Evolutionary conservation across 352 stramenopile genomes (phyloP), one percentile per base, ranked within the genome.

Genomic region (Globisporangium barbulae): DNA sequence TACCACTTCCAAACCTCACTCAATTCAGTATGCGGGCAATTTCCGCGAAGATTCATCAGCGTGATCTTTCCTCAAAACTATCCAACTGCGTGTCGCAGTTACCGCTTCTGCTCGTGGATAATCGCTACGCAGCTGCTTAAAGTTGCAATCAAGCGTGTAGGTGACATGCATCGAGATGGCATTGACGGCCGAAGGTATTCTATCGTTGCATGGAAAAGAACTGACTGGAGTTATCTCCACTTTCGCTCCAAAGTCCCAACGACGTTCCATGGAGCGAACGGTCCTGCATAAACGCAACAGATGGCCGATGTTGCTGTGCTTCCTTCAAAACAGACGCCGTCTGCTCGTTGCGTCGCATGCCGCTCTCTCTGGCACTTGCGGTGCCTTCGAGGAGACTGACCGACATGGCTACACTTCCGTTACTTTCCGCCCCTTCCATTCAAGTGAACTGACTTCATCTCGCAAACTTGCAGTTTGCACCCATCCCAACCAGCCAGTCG

Each of bases 191-290:
- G 25, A 28, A 28, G 25, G 25, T 28, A 28, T 28, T 28, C 25
- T 28, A 17, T 42, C 30, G 21, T 21, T 53, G 8, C 33, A 39
- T 17, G 17, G 49, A 12, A 19, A 13, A 10, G 19, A 4, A 47
- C 53, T 59, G 53, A 37, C n/a, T 59, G 28, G 8, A 48, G 57
- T 55, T 57, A 49, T 59, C 33, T 45, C 52, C 7, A 31, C n/a
- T 31, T 31, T 31, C 33, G 22, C 1, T 19, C 25, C 25, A 28
- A 28, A 28, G 25, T 28, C 25, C 25, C 25, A 28, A 28, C 25
- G 25, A 28, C 25, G 25, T 2, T 28, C 25, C 2, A 28, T 28
- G 25, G 2, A 28, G 25, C 25, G 2, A 28, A 28, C 2, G 25
- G 25, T 28, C 25, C 25, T 9, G 2, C 37, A 17, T 8, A 17